phyloP scores from a whole-genome alignment of 2,329 filamentous ascomycete genomes.

The Cadophora malorum region DNA sequence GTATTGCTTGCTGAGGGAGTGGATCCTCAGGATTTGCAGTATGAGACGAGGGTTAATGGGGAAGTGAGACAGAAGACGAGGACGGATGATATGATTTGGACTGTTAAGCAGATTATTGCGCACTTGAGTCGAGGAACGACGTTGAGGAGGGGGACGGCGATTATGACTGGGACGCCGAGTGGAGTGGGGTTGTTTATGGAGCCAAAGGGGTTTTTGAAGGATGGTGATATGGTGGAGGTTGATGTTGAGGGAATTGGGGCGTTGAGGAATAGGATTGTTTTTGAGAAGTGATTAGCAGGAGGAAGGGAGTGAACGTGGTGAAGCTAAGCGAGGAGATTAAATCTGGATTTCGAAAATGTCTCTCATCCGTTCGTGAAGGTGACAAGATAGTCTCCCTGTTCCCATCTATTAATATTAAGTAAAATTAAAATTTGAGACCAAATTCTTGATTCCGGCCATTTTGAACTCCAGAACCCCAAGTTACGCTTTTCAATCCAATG shows the following conservation, averaged over 20 bases:
- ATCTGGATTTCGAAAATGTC: background rate
- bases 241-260: constrained; percentile 43
- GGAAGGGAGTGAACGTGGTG: background rate
- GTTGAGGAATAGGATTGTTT: constrained; percentile 41
- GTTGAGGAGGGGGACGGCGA: constrained; percentile 52
- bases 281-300: constrained; percentile 15
- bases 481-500: background rate
- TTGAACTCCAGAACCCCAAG: background rate
- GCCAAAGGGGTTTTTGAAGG: constrained; percentile 44
- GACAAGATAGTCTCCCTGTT: background rate
- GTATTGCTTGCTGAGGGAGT: constrained; percentile 44
- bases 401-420: background rate
- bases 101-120: constrained; percentile 50
- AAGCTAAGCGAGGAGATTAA: background rate
- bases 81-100: constrained; percentile 56
- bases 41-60: constrained; percentile 52
- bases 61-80: constrained; percentile 51
- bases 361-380: background rate
- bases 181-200: constrained; percentile 48
- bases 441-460: too few species aligned
- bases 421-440: too few species aligned
- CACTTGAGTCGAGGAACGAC: constrained; percentile 53
- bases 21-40: constrained; percentile 34
- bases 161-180: constrained; percentile 57
- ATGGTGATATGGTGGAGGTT: constrained; percentile 46